Evolutionary conservation across 768 basidiomycete genomes (phyloP).

Genomic region (Obba rivulosa): DNA sequence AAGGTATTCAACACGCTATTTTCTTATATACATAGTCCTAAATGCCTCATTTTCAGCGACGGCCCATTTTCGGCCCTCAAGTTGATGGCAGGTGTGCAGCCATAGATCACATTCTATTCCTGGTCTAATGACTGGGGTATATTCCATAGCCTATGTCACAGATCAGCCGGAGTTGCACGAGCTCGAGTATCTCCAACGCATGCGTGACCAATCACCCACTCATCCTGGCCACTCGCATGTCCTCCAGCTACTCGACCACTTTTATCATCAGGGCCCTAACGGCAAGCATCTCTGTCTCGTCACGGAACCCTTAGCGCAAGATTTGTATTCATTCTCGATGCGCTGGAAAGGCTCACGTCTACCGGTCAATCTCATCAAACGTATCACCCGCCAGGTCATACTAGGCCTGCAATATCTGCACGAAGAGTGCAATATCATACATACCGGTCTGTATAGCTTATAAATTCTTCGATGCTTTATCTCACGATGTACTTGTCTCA

Average conservation of each 20-base stretch:
- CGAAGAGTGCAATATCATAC: slow-evolving; percentile 87
- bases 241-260: slow-evolving; percentile 89
- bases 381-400: slow-evolving; percentile 81
- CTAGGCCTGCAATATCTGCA: slow-evolving; percentile 90
- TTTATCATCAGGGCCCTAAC: slow-evolving; percentile 70
- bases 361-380: slow-evolving; percentile 74
- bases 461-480: no score
- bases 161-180: slow-evolving; percentile 41
- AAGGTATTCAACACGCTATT: no score
- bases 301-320: slow-evolving; percentile 82
- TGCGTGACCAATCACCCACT: slow-evolving; percentile 60
- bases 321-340: slow-evolving; percentile 67
- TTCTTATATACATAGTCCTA: no score
- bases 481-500: background rate
- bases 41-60: no score
- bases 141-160: no score
- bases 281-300: slow-evolving; percentile 84
- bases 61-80: no score
- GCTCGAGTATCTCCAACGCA: slow-evolving; percentile 83
- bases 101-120: no score
- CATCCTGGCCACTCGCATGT: slow-evolving; percentile 80
- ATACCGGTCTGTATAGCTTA: slow-evolving; percentile 44
- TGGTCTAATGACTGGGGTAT: no score
- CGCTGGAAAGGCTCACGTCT: slow-evolving; percentile 82
- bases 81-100: no score